A percentile compares a stretch with the other conserved stretches of the same genome.
phyloP scores from a whole-genome alignment of 371 early-diverging fungal species.

The Parasitella parasitica region DNA sequence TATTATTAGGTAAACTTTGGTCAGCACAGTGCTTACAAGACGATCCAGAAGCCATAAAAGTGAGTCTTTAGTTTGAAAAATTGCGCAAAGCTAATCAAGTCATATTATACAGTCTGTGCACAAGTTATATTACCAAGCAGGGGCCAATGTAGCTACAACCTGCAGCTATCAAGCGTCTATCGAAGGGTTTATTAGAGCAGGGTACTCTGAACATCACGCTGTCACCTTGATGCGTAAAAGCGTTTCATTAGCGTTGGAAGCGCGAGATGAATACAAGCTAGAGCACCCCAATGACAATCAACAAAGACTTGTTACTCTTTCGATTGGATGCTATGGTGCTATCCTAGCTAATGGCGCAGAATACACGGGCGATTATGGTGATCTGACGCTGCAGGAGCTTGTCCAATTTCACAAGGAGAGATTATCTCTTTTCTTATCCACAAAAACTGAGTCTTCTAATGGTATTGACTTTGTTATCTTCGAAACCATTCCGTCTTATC shows the following conservation, averaged over 20 bases:
- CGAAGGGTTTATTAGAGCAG: constrained; percentile 35
- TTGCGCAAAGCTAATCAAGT: background rate
- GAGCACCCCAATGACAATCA: constrained; percentile 16
- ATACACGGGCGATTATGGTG: constrained; percentile 58
- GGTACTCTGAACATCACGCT: constrained; percentile 30
- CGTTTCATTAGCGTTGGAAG: constrained; percentile 41
- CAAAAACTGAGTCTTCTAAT: constrained; percentile 3
- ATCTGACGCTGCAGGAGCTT: constrained; percentile 24
- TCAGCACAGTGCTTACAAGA: constrained; percentile 44
- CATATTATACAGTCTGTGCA: constrained; percentile 34
- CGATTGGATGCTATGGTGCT: constrained; percentile 63
- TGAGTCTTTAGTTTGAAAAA: constrained; percentile 1
- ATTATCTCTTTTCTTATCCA: constrained; percentile 30
- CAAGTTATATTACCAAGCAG: constrained; percentile 45
- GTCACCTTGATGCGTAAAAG: constrained; percentile 35
- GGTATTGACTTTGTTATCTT: constrained; percentile 53
- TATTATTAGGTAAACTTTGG: constrained; percentile 41
- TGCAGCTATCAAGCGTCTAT: constrained; percentile 54
- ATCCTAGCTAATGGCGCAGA: constrained; percentile 59
- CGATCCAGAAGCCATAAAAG: constrained; percentile 50
- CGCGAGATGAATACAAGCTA: constrained; percentile 32
- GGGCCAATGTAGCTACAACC: constrained; percentile 48
- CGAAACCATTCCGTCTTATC: constrained; percentile 59
- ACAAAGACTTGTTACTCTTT: constrained; percentile 43
- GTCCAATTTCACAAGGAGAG: constrained; percentile 48